These are phyloP conservation scores for Aphanomyces cochlioides DNA, from an alignment of 352 stramenopile species.

Conservation along the genomic window DNA sequence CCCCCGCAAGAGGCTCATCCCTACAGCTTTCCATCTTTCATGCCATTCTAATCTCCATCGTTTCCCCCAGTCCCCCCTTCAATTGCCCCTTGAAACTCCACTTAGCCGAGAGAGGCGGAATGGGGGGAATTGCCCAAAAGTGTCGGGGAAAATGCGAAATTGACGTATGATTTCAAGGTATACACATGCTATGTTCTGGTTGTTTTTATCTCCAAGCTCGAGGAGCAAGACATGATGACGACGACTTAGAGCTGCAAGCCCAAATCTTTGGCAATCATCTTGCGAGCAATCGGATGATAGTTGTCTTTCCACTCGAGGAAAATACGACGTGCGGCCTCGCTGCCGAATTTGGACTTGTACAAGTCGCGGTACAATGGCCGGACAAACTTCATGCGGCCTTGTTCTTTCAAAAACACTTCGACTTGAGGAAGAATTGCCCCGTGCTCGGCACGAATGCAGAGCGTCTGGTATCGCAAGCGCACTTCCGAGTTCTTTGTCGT, in stretches of 20 bases:
- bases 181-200: too few species aligned
- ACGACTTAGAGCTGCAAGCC: not conserved
- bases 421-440: slow-evolving; percentile 42
- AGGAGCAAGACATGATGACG: too few species aligned
- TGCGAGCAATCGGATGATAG: slow-evolving; percentile 67
- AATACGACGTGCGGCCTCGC: slow-evolving; percentile 10
- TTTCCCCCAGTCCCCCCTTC: too few species aligned
- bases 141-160: too few species aligned
- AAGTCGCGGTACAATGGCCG: slow-evolving; percentile 63
- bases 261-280: slow-evolving; percentile 57
- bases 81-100: too few species aligned
- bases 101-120: too few species aligned
- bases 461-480: slow-evolving; percentile 65
- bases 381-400: slow-evolving; percentile 75
- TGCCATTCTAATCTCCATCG: too few species aligned
- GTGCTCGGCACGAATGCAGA: slow-evolving; percentile 51
- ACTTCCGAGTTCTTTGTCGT: slow-evolving; percentile 64
- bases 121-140: too few species aligned
- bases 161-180: too few species aligned
- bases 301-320: slow-evolving; percentile 31
- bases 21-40: too few species aligned
- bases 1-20: too few species aligned
- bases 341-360: slow-evolving; percentile 32
- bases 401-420: slow-evolving; percentile 53
- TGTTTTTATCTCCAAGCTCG: too few species aligned